Conservation (phyloP, 176 grass and related monocot genomes). For the Typha latifolia region DNA sequence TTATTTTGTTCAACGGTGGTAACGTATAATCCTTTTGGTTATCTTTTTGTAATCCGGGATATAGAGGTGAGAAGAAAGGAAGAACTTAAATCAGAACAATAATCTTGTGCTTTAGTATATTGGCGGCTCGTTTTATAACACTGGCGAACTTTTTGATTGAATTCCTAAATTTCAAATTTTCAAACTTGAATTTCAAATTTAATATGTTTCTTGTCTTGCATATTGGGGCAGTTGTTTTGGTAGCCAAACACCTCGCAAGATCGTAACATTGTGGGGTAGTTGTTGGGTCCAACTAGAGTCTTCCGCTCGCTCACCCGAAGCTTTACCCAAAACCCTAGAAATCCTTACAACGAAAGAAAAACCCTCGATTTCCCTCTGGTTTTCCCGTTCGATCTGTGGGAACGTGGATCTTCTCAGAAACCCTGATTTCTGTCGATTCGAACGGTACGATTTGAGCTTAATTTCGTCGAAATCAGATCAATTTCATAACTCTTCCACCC, state of each 20-base stretch:
- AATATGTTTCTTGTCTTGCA: background rate
- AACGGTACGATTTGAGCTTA: background rate
- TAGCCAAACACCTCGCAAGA: no score
- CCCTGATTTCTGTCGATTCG: background rate
- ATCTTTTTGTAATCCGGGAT: no score
- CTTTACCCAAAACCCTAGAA: background rate
- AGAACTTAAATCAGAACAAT: no score
- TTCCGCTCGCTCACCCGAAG: background rate
- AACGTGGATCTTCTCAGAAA: background rate
- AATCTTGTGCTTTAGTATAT: no score
- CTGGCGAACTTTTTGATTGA: no score
- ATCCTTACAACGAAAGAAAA: background rate
- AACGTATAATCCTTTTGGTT: no score
- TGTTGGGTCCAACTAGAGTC: background rate
- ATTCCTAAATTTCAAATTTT: no score
- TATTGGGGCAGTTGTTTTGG: background rate
- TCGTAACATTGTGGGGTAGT: background rate
- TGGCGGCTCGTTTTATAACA: no score
- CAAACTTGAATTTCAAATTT: no score
- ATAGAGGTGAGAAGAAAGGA: no score
- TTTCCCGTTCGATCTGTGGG: background rate
- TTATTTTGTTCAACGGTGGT: no score
- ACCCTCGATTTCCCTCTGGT: background rate
- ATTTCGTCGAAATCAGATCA: background rate
- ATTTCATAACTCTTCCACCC: background rate